Evolutionary conservation across 1,139 yeast genomes (phyloP), one percentile per base, ranked within the genome.

Genomic region (Pneumocystis carinii): DNA sequence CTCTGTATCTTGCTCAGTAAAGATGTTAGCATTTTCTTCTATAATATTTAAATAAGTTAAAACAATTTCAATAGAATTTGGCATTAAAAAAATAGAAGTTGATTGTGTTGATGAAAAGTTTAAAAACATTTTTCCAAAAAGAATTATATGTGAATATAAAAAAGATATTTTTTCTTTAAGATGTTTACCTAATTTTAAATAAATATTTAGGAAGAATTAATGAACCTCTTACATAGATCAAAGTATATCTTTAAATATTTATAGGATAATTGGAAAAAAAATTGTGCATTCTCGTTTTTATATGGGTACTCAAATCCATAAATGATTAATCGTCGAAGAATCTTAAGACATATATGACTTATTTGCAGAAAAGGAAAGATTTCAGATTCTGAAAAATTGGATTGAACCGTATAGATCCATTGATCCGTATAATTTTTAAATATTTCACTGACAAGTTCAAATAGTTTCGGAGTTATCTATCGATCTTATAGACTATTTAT

Each of bases 251-350:
- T 83, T 63, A 89, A 78, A 71, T 89, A 92, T 3, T 77, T 77
- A 2, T 85, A 77, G 0, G 87, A 76, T 0, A 79, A 67, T 36
- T 78, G 76, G 70, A 89, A 77, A 68, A 89, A 85, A 63, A 83
- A 87, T 6, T 75, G 73, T 2, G 87, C 80, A 61, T 80, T 81
- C 36, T 78, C 81, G 66, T 81, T 81, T 62, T 82, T 78, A 67
- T 86, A 84, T 1, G 88, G 85, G 66, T 81, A 79, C 61, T 85
- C 89, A 69, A 80, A 85, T 0, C 95, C 95, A 69, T 87, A 95
- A 2, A 86, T 84, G 5, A 89, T 77, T 36, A 87, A 78, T 67
- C 95, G 78, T 67, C 96, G 78, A 48, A 88, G 74, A 53, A 83
- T 83, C 73, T 92, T 92, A 65, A 90, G 77, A 56, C 90, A 81